phyloP scores from a whole-genome alignment of 768 basidiomycete species.

The Erythrobasidium yunnanense region DNA sequence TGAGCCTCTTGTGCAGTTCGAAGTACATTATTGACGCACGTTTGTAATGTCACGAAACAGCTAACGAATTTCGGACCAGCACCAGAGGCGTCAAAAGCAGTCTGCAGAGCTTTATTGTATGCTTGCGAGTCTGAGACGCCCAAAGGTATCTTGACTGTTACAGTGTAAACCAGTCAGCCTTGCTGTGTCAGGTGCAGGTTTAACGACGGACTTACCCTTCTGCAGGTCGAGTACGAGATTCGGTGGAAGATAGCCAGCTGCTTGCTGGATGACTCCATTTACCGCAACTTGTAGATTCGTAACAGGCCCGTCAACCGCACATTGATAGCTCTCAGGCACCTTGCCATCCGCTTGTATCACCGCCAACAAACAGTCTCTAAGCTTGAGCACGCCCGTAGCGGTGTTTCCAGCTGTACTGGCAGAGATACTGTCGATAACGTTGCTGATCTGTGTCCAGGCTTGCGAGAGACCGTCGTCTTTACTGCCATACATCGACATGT shows the following conservation, averaged over 20 bases:
- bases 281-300: not conserved
- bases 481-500: not conserved
- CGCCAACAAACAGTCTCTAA: not conserved
- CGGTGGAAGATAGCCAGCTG: not conserved
- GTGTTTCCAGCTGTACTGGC: not conserved
- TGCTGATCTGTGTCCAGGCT: not conserved
- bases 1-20: too few relatives aligned
- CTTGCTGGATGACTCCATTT: not conserved
- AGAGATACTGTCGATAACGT: not conserved
- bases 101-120: not conserved
- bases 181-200: not conserved
- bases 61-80: not conserved
- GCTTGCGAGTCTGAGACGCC: too few relatives aligned
- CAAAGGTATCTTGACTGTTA: not conserved
- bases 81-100: not conserved
- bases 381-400: not conserved
- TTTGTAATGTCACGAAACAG: not conserved
- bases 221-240: constrained; percentile 1
- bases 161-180: not conserved
- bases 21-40: not conserved
- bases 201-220: not conserved
- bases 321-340: not conserved
- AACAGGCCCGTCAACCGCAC: not conserved
- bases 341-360: not conserved
- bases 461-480: not conserved